Evolutionary conservation across 345 rosid genomes (phyloP), one percentile per base, ranked within the genome.

Genomic region (Trapa bicornis): DNA sequence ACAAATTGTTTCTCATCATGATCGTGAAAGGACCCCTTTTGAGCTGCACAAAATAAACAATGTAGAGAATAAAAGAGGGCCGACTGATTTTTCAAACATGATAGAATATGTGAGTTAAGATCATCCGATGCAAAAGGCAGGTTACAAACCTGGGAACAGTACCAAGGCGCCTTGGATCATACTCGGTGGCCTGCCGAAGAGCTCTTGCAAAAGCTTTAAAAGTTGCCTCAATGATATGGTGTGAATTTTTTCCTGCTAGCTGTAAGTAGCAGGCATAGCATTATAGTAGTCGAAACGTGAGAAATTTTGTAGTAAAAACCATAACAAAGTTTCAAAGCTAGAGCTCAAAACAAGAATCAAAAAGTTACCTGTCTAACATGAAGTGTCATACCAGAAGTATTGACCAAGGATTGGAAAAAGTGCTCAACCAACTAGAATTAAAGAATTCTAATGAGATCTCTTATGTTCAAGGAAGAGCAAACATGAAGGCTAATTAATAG

Each of bases 191-290:
- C 73, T 86, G 91, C 65, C 96, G 81, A 61, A 94, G 87, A 73
- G 99, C 99, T 76, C 97, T 94, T 38, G 96, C 93, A 75, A 91
- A 94, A 64, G 97, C 96, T 80, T 94, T 94, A 76, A 94, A 94
- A 17, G 96, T 91, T 65, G 99, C 99, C 83, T 91, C 97, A 54
- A 87, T 85, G 53, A 91, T 89, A 72, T 91, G 99, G 75, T 94
- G 99, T 65, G 97, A 89, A 74, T 91, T 91, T 73, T 68, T 86
- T 62, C 97, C 97, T 64, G 91, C 91, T 77, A 88, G 96, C 99
- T 94, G 85, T 71, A 72, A 66, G 39, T 75, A 68, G 57, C 22
- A 65, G 65, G 42, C 37, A 38, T 29, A 61, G 67, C 41, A 58
- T 61, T 29, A 47, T 36, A 10, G 5, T 16, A 69, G n/a, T 73